Evolutionary conservation across 1,284 basidiomycete species (phyloP).

Genomic region (Papiliotrema terrestris): DNA sequence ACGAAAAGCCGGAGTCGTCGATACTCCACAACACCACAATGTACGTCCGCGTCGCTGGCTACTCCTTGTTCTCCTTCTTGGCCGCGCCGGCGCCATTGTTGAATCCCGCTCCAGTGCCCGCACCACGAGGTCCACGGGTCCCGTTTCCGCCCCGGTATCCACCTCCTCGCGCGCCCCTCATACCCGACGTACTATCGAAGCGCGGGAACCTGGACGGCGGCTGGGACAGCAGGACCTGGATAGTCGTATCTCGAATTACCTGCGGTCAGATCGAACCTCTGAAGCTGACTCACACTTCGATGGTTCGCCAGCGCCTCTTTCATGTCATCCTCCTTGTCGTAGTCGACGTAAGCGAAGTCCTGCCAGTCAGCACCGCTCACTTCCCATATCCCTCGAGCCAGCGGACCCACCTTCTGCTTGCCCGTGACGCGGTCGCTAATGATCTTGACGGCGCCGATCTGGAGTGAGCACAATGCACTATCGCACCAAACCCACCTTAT

Average conservation of each 20-base stretch:
- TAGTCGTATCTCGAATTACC: conserved; percentile 46
- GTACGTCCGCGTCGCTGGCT: no score
- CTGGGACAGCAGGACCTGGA: conserved; percentile 47
- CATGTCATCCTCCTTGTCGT: conserved; percentile 77
- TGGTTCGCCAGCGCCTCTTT: conserved; percentile 67
- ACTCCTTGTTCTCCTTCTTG: no score
- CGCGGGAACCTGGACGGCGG: conserved; percentile 29
- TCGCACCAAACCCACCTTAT: conserved; percentile 31
- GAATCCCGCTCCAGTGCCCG: no score
- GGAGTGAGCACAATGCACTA: conserved; percentile 1
- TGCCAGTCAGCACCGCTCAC: conserved; percentile 5
- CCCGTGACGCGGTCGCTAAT: conserved; percentile 49
- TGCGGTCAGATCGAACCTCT: conserved; percentile 7
- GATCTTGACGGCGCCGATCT: conserved; percentile 73
- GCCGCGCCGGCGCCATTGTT: no score
- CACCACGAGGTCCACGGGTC: not conserved
- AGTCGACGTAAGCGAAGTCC: conserved; percentile 72
- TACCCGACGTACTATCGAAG: conserved; percentile 35
- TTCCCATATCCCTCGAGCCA: not conserved
- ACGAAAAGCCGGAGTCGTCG: no score
- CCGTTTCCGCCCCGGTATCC: conserved; percentile 51
- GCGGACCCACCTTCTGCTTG: conserved; percentile 28
- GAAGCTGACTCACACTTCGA: not conserved
- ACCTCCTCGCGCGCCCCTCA: conserved; percentile 46
- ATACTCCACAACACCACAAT: no score